Conservation (phyloP, 352 stramenopile genomes). For the Globisporangium camurandrum region DNA sequence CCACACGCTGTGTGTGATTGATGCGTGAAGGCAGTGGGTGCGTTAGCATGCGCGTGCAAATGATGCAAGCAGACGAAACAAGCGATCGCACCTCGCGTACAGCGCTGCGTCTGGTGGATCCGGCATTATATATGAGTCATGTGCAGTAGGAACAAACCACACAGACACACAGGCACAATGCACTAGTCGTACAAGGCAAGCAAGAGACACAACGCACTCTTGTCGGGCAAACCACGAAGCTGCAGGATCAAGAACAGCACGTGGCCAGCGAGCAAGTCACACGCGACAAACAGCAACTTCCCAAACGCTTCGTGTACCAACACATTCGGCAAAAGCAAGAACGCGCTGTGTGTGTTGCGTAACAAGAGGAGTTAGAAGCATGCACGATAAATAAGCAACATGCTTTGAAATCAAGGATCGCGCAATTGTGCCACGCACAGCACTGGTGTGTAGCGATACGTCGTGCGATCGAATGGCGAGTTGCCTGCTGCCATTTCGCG, state of each 20-base stretch:
- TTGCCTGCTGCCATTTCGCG: conserved; percentile 77
- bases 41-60: background rate
- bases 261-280: conserved; percentile 91
- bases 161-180: background rate
- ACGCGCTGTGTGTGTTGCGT: conserved; percentile 27
- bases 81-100: conserved; percentile 39
- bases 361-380: background rate
- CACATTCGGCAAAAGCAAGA: conserved; percentile 69
- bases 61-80: background rate
- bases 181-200: background rate
- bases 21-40: background rate
- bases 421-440: conserved; percentile 40
- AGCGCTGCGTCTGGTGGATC: conserved; percentile 33
- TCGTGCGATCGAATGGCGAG: conserved; percentile 94
- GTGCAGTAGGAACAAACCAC: background rate
- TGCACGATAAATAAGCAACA: background rate
- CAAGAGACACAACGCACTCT: conserved; percentile 18
- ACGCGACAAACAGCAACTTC: conserved; percentile 95
- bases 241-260: conserved; percentile 85
- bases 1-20: conserved; percentile 67
- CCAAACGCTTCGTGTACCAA: conserved; percentile 78
- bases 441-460: conserved; percentile 98
- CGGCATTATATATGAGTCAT: background rate
- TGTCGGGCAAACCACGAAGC: conserved; percentile 41
- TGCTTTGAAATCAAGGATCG: background rate